These are phyloP conservation scores for Paramecium caudatum DNA, from an alignment of 73 alveolate species.

Conservation along the genomic window DNA sequence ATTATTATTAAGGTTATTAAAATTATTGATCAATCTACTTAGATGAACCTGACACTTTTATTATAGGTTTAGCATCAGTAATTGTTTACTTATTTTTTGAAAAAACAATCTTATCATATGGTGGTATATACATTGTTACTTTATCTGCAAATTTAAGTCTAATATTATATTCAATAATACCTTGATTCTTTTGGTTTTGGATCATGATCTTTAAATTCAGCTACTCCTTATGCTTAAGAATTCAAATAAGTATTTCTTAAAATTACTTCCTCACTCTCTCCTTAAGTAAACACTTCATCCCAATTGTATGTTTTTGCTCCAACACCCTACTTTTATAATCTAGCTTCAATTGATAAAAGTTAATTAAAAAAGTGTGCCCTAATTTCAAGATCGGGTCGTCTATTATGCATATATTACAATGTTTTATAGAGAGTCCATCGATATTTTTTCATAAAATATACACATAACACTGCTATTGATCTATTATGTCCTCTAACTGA, in stretches of 20 bases:
- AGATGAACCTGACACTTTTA: constrained; percentile 41
- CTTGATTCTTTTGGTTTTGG: constrained; percentile 48
- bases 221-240: constrained; percentile 58
- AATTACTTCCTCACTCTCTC: constrained; percentile 54
- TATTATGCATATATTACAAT: constrained; percentile 80
- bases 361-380: constrained; percentile 85
- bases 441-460: constrained; percentile 81
- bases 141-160: constrained; percentile 62
- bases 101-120: constrained; percentile 41
- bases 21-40: not conserved
- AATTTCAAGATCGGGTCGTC: constrained; percentile 88
- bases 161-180: not conserved
- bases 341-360: constrained; percentile 80
- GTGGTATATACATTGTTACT: constrained; percentile 45
- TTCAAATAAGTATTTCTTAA: constrained; percentile 42
- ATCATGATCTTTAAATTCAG: constrained; percentile 70
- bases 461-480: constrained; percentile 74
- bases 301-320: constrained; percentile 86
- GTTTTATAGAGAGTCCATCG: constrained; percentile 87
- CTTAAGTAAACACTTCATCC: constrained; percentile 78
- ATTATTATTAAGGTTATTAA: not conserved
- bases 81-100: not conserved
- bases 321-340: constrained; percentile 72
- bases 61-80: not conserved
- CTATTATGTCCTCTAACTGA: constrained; percentile 83